Evolutionary conservation across 1,284 basidiomycete genomes (phyloP).

Genomic region (Rhodotorula sp.): DNA sequence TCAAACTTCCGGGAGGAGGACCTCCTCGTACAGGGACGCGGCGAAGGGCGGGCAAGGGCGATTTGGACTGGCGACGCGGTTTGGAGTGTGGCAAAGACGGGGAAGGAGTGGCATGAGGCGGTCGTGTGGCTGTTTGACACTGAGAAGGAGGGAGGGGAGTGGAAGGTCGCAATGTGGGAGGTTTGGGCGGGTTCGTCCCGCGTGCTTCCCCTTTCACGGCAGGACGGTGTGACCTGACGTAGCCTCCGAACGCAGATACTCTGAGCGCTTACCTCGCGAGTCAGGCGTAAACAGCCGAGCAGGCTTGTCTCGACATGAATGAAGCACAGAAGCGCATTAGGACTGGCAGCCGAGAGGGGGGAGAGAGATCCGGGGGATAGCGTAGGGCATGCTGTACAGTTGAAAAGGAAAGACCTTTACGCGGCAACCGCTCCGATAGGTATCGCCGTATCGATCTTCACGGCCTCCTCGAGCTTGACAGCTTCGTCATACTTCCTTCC

Average conservation of each 20-base stretch:
- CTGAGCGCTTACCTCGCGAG: conserved; percentile 12
- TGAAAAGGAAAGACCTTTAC: background rate
- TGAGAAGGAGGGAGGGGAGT: background rate
- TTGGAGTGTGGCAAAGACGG: conserved; percentile 10
- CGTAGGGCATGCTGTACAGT: too few relatives aligned
- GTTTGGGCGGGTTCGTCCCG: conserved; percentile 19
- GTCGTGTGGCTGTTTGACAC: conserved; percentile 14
- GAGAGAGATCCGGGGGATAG: too few relatives aligned
- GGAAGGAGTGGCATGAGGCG: conserved; percentile 13
- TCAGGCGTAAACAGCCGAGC: background rate
- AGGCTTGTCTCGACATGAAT: too few relatives aligned
- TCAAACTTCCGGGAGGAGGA: background rate
- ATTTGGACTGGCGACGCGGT: conserved; percentile 14
- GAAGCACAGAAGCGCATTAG: background rate
- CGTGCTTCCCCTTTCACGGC: too few relatives aligned
- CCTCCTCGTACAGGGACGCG: background rate
- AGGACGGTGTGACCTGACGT: background rate
- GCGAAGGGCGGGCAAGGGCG: background rate
- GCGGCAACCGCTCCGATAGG: background rate
- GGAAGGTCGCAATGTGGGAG: conserved; percentile 10
- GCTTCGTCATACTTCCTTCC: conserved; percentile 6
- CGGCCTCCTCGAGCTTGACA: background rate
- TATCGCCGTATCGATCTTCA: background rate
- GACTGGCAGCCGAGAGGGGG: too few relatives aligned
- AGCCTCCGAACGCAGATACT: background rate